Evolutionary conservation across 495 filamentous ascomycete species (phyloP), one percentile per base, ranked within the genome.

Genomic region (Penicillium chermesinum): DNA sequence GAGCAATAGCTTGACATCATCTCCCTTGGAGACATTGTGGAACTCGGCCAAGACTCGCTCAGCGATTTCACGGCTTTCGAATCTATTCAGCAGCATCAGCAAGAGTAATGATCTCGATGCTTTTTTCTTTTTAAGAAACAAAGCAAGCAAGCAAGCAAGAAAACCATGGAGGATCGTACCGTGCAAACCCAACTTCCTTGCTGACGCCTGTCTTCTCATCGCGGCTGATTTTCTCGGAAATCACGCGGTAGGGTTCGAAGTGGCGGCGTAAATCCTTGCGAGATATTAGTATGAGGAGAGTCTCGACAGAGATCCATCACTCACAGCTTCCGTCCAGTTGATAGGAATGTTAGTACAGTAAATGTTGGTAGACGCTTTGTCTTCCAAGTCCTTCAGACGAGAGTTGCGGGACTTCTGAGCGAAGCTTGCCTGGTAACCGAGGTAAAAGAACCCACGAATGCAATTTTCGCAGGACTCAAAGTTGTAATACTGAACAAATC

Each of bases 391-490:
- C 71, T 96, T 95, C 39, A 99, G 85, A 52, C 93, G 86, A 49
- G 88, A 85, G 61, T 97, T 97, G 71, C 96, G 95, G 9, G 89
- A 95, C 69, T 96, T 89, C 87, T 96, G 78, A 50, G 94, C 93
- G 70, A 96, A 99, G 59, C 90, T 93, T 49, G 91, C 91, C 71
- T 99, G 93, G 59, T 97, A 97, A 34, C 91, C 91, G 45, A 90
- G 79, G 56, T 86, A 84, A 63, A 88, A 89, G 61, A 99, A 94
- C n/a, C 86, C 91, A 32, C 89, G 87, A 66, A 99, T 97, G 70
- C 91, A 96, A 50, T 86, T 85, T 70, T 96, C 89, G 13, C 91
- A 94, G 51, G 95, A 86, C 19, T 84, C 82, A 57, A 88, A 86
- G 56, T 85, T 85, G 67, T 78, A 83, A 62, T 91, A 99, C 63